Percentiles rank a stretch among this genome's conserved stretches.
phyloP scores from a whole-genome alignment of 2,329 filamentous ascomycete genomes.

The Diaporthe citrichinensis region DNA sequence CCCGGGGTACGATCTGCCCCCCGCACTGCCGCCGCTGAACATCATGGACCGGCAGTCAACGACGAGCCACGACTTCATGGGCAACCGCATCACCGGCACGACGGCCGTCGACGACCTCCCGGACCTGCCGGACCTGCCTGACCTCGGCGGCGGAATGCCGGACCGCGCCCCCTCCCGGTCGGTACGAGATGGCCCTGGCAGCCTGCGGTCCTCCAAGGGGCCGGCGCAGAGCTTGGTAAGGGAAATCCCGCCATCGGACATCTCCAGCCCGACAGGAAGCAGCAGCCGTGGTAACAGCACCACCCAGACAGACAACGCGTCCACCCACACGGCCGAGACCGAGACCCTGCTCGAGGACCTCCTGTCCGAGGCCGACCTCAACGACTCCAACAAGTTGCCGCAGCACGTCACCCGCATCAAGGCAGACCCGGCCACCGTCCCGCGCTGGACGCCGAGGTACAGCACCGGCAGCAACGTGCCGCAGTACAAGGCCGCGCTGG shows the following conservation, averaged over 20 bases:
- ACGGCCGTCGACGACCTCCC: constrained; percentile 10
- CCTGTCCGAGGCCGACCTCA: constrained; percentile 55
- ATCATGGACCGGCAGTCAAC: constrained; percentile 42
- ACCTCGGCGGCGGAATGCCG: neutral
- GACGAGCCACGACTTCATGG: constrained; percentile 39
- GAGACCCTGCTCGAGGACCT: constrained; percentile 54
- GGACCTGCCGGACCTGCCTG: constrained; percentile 10
- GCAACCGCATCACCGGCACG: constrained; percentile 38
- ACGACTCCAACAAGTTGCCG: constrained; percentile 48
- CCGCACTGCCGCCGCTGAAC: constrained; percentile 40
- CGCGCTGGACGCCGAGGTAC: constrained; percentile 65
- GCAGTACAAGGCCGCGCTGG: constrained; percentile 62
- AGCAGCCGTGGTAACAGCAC: constrained; percentile 34
- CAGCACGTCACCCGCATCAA: constrained; percentile 63
- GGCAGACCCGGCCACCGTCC: constrained; percentile 65
- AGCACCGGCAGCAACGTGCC: constrained; percentile 57
- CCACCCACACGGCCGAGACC: constrained; percentile 49
- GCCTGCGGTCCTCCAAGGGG: constrained; percentile 41
- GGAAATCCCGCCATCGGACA: constrained; percentile 37
- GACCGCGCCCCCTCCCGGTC: constrained; percentile 46
- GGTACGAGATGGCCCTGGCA: constrained; percentile 43
- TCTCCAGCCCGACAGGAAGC: constrained; percentile 39
- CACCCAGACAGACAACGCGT: constrained; percentile 47
- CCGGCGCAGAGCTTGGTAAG: constrained; percentile 33
- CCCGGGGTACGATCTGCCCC: constrained; percentile 24